These are phyloP conservation scores for Ophiostoma triangulosporum DNA, from an alignment of 2,329 filamentous ascomycete species.

Conservation along the genomic window DNA sequence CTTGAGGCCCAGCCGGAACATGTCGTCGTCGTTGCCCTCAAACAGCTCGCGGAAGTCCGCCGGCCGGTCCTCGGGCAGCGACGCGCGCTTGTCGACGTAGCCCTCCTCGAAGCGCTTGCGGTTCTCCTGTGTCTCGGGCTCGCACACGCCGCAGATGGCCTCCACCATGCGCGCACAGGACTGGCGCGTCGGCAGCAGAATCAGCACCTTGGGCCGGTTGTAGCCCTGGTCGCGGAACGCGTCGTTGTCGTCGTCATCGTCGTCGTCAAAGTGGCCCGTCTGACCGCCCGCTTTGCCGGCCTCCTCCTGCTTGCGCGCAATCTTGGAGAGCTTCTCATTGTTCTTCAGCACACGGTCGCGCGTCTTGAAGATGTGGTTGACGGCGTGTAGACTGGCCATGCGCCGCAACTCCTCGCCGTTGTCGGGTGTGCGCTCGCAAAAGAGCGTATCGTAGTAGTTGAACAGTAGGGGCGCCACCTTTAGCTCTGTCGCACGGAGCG, in stretches of 20 bases:
- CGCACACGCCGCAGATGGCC: slow-evolving; percentile 59
- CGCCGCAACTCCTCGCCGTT: slow-evolving; percentile 59
- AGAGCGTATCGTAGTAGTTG: slow-evolving; percentile 68
- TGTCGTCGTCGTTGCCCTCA: slow-evolving; percentile 90
- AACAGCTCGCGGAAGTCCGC: slow-evolving; percentile 84
- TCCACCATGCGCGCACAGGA: slow-evolving; percentile 70
- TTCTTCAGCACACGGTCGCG: slow-evolving; percentile 87
- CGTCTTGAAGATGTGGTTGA: slow-evolving; percentile 93
- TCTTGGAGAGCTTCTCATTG: slow-evolving; percentile 62
- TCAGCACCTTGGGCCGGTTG: slow-evolving; percentile 82
- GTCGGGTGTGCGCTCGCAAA: slow-evolving; percentile 53
- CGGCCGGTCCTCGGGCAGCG: slow-evolving; percentile 44
- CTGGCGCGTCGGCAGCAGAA: slow-evolving; percentile 79
- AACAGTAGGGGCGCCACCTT: slow-evolving; percentile 60
- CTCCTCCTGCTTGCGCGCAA: slow-evolving; percentile 24
- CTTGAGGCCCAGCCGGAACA: slow-evolving; percentile 91
- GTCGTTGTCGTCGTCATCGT: slow-evolving; percentile 47
- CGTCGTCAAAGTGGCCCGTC: slow-evolving; percentile 39
- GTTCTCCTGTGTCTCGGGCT: slow-evolving; percentile 88
- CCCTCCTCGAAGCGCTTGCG: slow-evolving; percentile 80
- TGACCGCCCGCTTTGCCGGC: slow-evolving; percentile 47
- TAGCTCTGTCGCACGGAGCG: slow-evolving; percentile 49
- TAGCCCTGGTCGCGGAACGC: slow-evolving; percentile 90
- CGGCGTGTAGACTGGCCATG: slow-evolving; percentile 64
- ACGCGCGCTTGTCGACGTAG: slow-evolving; percentile 54